Conservation (phyloP, 169 alveolate genomes). For the Eimeria sp. region DNA sequence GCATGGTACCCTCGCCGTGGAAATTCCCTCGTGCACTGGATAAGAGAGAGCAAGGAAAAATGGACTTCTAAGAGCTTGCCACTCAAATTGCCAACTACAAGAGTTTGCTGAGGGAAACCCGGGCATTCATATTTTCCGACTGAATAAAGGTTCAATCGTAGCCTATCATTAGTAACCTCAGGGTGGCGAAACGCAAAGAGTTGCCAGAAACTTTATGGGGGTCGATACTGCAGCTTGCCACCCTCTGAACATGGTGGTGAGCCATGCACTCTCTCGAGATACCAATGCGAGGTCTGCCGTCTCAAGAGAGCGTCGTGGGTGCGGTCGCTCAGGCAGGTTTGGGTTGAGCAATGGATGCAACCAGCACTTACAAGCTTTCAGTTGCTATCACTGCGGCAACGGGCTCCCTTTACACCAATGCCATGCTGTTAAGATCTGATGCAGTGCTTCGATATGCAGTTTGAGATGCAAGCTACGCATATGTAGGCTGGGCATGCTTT, state of each 20-base stretch:
- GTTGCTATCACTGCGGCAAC: too few species aligned
- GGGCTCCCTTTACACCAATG: not conserved
- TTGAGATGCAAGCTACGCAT: not conserved
- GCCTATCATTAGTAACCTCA: not conserved
- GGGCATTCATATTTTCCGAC: not conserved
- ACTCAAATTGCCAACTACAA: not conserved
- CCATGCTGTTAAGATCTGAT: not conserved
- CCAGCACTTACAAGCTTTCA: not conserved
- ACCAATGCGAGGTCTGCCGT: not conserved
- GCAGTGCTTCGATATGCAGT: not conserved
- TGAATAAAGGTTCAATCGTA: not conserved
- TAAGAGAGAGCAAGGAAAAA: not conserved
- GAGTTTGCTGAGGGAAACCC: not conserved
- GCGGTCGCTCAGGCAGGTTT: not conserved
- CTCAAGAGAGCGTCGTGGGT: not conserved
- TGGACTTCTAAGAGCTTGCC: not conserved
- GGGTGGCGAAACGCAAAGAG: not conserved
- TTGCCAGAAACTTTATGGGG: too few species aligned
- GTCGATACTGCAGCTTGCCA: not conserved
- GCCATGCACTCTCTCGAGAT: not conserved
- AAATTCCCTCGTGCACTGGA: not conserved
- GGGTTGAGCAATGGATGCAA: not conserved
- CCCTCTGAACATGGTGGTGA: not conserved
- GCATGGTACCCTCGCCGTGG: not conserved
- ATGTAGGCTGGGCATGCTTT: not conserved